Evolutionary conservation across 2,329 filamentous ascomycete genomes (phyloP).

Genomic region (Magnaporthiopsis rhizophila): DNA sequence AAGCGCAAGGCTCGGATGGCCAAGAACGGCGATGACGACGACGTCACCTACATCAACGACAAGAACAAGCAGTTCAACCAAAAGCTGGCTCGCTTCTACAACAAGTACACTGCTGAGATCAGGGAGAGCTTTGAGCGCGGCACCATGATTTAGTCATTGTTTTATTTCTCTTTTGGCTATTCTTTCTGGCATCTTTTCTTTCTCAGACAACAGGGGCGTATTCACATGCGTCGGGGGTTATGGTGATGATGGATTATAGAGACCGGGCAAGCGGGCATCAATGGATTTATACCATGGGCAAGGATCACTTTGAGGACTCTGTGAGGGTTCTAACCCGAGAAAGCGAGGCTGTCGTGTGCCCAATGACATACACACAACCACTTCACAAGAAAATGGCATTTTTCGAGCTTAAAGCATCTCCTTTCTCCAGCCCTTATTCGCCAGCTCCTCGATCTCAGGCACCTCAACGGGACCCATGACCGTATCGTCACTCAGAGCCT

Average conservation of each 20-base stretch:
- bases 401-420: constrained; percentile 62
- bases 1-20: constrained; percentile 74
- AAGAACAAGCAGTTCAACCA: constrained; percentile 99
- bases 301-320: not conserved
- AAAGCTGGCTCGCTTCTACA: constrained; percentile 92
- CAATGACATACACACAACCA: constrained; percentile 3
- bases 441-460: constrained; percentile 71
- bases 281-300: not conserved
- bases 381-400: not conserved
- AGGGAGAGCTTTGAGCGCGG: constrained; percentile 95
- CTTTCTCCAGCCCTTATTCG: constrained; percentile 78
- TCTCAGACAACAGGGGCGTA: not conserved
- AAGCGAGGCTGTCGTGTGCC: not conserved
- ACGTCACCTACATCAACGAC: constrained; percentile 98
- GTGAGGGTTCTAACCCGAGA: not conserved
- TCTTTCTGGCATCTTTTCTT: not conserved
- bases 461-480: constrained; percentile 72
- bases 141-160: constrained; percentile 68
- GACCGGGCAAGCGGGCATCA: not conserved
- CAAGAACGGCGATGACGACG: constrained; percentile 73
- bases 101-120: constrained; percentile 97
- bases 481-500: constrained; percentile 68
- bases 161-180: not conserved
- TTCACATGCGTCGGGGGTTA: not conserved
- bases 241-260: not conserved